Base-by-base conservation (phyloP, 1,284 basidiomycete genomes). In the Porogramme epimiltina region DNA sequence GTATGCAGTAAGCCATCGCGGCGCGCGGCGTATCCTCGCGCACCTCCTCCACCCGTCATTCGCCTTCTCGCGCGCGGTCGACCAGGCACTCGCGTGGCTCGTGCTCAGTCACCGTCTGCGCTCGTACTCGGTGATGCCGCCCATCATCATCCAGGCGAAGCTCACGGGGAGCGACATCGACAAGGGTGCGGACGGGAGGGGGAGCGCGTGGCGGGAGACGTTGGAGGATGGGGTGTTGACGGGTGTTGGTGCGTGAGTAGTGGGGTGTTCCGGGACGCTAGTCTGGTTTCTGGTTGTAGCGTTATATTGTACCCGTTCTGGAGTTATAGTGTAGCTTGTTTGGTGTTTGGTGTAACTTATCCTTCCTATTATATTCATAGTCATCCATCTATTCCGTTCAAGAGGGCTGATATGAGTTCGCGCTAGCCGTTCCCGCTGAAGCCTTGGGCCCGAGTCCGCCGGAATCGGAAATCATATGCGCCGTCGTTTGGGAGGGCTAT, bases 1-100 rank as follows among this genome's bases (percentile, higher is more conserved):
- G 1, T 89, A 88, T 59, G 81, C 74, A 0, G 65, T 87, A 25
- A 82, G 83, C 11, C 70, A 69, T 3, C 54, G 62, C 0, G 85
- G 85, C 22, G 85, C 84, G 1, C 76, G 75, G 4, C 74, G 77
- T 16, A 70, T 87, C 6, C 68, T 82, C 2, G 69, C 74, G 10
- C 77, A 87, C 59, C 72, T 88, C 5, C 74, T 70, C 0, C 71
- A 84, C 56, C 73, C 82, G 19, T 82, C 79, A 0, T 91, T 91
- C 60, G 85, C 86, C 0, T 91, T 89, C 62, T 87, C 87, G 2
- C 82, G 90, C 10, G 85, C 89, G 0, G 76, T 89, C 49, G 86
- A 92, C 58, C 87, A 90, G 59, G 88, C 86, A 3, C 71, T 87
- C 22, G 74, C 84, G 1, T 90, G 87, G 82, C 76, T 92, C 23